Base-by-base conservation (phyloP, 305 asterid species). In the Rubia peregrina region DNA sequence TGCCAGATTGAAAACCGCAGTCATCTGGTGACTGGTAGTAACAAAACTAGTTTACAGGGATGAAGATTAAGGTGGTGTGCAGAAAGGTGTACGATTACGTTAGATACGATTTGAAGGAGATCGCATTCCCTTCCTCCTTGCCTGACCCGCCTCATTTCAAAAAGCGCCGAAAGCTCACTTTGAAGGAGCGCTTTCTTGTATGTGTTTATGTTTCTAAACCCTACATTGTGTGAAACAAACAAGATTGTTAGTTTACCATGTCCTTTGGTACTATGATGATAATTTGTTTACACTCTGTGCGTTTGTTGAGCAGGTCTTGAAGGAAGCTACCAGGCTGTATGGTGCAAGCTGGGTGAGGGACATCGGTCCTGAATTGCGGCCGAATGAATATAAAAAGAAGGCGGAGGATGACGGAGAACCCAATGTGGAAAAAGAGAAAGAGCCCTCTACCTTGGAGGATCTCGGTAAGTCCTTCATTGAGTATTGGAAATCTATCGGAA, bases 321-420 rank as follows among this genome's bases (percentile, higher is more conserved):
- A 91, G 85, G 89, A 88, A 85, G 96, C 99, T 17, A 82, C 85
- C 56, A 82, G 97, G 71, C 88, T 94, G 8, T 91, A 94, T 76
- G 87, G 75, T 41, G 97, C 93, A 48, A 91, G 98, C 79, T 91
- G 97, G 98, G 90, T 86, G 30, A 82, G 99, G 81, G 98, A 94
- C 70, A 94, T 91, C 55, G 98, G 98, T 74, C 98, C 98, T 19
- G 97, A 94, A 49, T 95, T 91, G 71, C 85, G 96, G 69, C 98
- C 99, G 53, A 70, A 79, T 75, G 88, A 84, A 22, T 80, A 91
- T 88, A 89, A 79, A 74, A 86, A 75, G 74, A 67, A 70, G 81
- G 70, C 76, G 74, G 80, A 72, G 70, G 63, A 40, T 69, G 49
- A 53, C 30, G 83, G 59, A 24, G 86, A 22, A 30, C 71, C 78